These are phyloP conservation scores for Bryoerythrophyllum caledonicum DNA, from an alignment of 225 moss, liverwort and hornwort genomes.

Conservation along the genomic window DNA sequence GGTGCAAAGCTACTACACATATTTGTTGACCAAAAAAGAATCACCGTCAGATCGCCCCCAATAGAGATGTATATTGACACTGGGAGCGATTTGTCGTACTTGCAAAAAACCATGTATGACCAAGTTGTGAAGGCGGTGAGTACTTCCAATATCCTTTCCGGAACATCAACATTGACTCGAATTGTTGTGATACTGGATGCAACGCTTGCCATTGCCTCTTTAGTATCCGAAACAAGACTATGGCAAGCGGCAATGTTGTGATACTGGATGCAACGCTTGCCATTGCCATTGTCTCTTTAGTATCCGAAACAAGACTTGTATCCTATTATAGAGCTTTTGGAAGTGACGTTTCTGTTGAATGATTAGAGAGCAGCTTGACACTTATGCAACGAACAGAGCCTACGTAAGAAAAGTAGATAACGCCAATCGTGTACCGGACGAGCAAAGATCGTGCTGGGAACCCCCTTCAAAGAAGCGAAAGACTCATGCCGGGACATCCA, in stretches of 20 bases:
- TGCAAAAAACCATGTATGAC: neutral
- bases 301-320: too few relatives aligned
- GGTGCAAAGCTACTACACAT: neutral
- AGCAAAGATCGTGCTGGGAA: conserved; percentile 34
- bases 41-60: neutral
- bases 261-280: too few relatives aligned
- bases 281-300: too few relatives aligned
- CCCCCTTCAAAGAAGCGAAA: neutral
- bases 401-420: conserved; percentile 12
- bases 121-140: conserved; percentile 33
- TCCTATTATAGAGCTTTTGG: conserved; percentile 6
- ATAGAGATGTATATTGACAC: conserved; percentile 10
- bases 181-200: neutral
- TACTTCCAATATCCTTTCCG: conserved; percentile 13
- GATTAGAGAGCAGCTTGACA: conserved; percentile 43
- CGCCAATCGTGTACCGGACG: neutral
- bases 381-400: neutral
- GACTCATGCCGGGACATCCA: neutral
- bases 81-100: conserved; percentile 24
- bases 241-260: too few relatives aligned
- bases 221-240: conserved; percentile 1
- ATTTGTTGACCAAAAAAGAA: neutral
- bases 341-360: conserved; percentile 18
- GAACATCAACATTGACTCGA: neutral
- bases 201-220: neutral